Base-by-base conservation (phyloP, 2,329 filamentous ascomycete species). In the Fusarium udum region DNA sequence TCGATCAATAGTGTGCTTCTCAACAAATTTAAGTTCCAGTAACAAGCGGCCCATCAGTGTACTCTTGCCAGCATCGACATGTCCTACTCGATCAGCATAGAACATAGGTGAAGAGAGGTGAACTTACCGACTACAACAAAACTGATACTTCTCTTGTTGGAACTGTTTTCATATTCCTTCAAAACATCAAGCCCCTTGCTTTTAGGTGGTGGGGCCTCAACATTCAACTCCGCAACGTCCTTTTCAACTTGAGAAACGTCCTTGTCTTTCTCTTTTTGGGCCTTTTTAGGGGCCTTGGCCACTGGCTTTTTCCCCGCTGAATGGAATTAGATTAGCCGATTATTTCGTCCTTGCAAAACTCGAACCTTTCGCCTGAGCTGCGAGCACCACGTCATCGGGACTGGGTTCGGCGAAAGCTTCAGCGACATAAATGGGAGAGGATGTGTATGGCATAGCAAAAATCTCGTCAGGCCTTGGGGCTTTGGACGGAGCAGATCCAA, bases 51-150 rank as follows among this genome's bases (percentile, higher is more conserved):
- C 96, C 95, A 99, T 98, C 42, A 99, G 87, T 11, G 96, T 99
- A 80, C 95, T 98, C 83, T 99, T 99, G 59, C 96, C 96, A 59
- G 97, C 95, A 81, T 99, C 96, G 62, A 99, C 96, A 80, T 99
- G 96, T 20, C 96, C 95, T 94, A 80, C 63, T 7, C 70, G 73
- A 64, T 80, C 69, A 74, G 64, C 18, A 53, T 46, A 70, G 43
- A 28, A 48, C 22, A 18, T 15, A 36, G 9, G 32, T 56, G 12
- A 20, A 22, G 18, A 39, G 7, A 18, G 28, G n/a, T 4, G 31
- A 36, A 78, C 90, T 77, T 85, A 95, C 93, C 95, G 76, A 97
- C 95, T 39, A 98, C 95, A 13, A 97, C 95, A 82, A 98, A 97
- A 80, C 94, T 97, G 46, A 93, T 92, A 61, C 90, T 92, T 75